Evolutionary conservation across 2,329 filamentous ascomycete species (phyloP).

Genomic region (Colletotrichum plurivorum): DNA sequence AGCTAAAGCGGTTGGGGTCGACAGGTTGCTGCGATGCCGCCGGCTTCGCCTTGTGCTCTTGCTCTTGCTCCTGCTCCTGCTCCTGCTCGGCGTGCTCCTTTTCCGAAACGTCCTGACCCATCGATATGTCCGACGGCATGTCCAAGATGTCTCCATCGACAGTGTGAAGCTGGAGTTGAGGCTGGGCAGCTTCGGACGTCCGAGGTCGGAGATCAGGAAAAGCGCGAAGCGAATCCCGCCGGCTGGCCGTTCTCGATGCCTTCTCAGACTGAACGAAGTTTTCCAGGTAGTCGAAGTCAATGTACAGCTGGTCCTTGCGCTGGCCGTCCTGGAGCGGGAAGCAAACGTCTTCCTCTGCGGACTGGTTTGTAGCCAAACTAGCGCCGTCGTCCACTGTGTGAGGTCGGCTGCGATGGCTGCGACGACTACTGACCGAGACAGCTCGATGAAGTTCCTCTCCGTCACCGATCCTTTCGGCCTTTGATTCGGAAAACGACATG

Average conservation of each 20-base stretch:
- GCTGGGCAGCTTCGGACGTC: constrained; percentile 44
- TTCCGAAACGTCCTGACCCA: constrained; percentile 56
- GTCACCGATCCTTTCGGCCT: constrained; percentile 53
- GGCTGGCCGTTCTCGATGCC: constrained; percentile 64
- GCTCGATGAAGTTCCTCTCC: constrained; percentile 77
- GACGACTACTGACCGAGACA: constrained; percentile 77
- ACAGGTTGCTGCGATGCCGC: constrained; percentile 50
- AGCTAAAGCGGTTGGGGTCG: constrained; percentile 89
- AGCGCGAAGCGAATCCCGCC: constrained; percentile 63
- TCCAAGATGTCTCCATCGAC: constrained; percentile 71
- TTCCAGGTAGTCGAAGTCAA: constrained; percentile 94
- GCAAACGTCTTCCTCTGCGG: constrained; percentile 89
- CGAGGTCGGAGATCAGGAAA: constrained; percentile 74
- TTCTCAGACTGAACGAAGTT: constrained; percentile 82
- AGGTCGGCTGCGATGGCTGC: constrained; percentile 70
- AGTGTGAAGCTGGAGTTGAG: constrained; percentile 59
- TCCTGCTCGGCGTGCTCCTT: constrained; percentile 57
- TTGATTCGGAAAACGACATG: constrained; percentile 67
- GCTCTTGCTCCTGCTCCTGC: constrained; percentile 46
- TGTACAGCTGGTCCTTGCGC: constrained; percentile 80
- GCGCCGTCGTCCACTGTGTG: constrained; percentile 74
- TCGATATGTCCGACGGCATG: constrained; percentile 63
- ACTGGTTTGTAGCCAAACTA: constrained; percentile 75
- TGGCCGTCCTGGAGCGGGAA: constrained; percentile 82
- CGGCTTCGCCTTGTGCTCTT: constrained; percentile 46